Evolutionary conservation across 129 eudicot genomes (phyloP).

Genomic region (Glebionis coronaria): DNA sequence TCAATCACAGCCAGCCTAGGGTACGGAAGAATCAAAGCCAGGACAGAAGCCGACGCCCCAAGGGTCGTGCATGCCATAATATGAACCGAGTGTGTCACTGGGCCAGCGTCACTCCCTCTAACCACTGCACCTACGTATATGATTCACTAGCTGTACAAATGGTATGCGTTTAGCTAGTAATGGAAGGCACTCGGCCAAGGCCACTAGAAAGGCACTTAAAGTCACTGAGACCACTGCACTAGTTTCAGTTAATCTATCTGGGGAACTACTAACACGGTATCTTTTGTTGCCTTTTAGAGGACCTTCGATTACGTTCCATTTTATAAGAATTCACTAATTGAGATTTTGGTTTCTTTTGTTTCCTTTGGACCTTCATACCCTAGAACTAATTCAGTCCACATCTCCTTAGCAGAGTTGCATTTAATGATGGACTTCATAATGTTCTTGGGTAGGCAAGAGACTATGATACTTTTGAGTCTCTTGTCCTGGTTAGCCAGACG

Average conservation of each 20-base stretch:
- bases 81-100: slow-evolving; percentile 50
- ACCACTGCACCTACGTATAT: slow-evolving; percentile 59
- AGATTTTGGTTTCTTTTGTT: too few relatives aligned
- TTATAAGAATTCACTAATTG: too few relatives aligned
- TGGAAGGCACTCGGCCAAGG: slow-evolving; percentile 47
- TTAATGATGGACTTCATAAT: too few relatives aligned
- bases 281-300: too few relatives aligned
- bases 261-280: slow-evolving; percentile 60
- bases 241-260: slow-evolving; percentile 27
- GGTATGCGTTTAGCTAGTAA: slow-evolving; percentile 60
- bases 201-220: slow-evolving; percentile 46
- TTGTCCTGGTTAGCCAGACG: too few relatives aligned
- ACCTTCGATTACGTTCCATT: too few relatives aligned
- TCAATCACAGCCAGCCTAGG: slow-evolving; percentile 59
- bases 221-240: slow-evolving; percentile 50
- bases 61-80: slow-evolving; percentile 66
- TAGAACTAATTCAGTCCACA: too few relatives aligned
- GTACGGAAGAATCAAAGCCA: slow-evolving; percentile 65
- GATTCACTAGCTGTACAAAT: slow-evolving; percentile 69
- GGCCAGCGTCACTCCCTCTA: slow-evolving; percentile 19
- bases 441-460: too few relatives aligned
- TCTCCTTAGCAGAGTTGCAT: too few relatives aligned
- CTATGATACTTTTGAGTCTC: too few relatives aligned
- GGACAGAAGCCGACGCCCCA: slow-evolving; percentile 56
- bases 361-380: too few relatives aligned